These are phyloP conservation scores for Metarhizium rileyi DNA, from an alignment of 2,329 filamentous ascomycete genomes.

Conservation along the genomic window DNA sequence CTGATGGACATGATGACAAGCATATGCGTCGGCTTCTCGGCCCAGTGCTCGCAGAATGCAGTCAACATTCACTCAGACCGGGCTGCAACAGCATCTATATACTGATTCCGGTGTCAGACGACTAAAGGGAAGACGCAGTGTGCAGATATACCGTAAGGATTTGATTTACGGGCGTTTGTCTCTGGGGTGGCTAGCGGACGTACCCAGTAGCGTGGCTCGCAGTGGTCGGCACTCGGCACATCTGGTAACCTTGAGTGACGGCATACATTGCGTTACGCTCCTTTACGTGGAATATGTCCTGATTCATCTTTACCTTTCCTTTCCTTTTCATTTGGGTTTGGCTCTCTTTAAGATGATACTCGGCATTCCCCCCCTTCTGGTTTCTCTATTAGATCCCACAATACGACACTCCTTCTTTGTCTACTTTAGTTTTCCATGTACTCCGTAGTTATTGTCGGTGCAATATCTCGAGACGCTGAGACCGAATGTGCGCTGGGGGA, in stretches of 20 bases:
- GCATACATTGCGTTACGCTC: neutral
- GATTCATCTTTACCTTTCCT: too few species aligned
- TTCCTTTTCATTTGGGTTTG: too few species aligned
- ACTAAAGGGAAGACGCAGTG: neutral
- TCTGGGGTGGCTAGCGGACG: neutral
- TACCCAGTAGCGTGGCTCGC: neutral
- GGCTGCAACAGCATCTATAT: neutral
- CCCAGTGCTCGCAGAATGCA: neutral
- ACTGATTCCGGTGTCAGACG: neutral
- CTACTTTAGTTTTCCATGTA: neutral
- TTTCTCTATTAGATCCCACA: constrained; percentile 5
- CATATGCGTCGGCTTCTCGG: neutral
- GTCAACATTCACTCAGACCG: neutral
- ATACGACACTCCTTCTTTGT: constrained; percentile 4
- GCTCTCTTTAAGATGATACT: neutral
- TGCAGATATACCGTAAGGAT: neutral
- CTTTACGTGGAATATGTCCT: neutral
- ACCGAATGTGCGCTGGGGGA: too few species aligned
- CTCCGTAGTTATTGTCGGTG: too few species aligned
- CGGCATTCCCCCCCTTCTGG: neutral
- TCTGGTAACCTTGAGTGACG: neutral
- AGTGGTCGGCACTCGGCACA: neutral
- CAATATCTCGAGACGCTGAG: too few species aligned
- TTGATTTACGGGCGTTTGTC: neutral
- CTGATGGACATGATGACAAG: too few species aligned